Conservation (phyloP, 768 basidiomycete species). For the Pleurotus pulmonarius region DNA sequence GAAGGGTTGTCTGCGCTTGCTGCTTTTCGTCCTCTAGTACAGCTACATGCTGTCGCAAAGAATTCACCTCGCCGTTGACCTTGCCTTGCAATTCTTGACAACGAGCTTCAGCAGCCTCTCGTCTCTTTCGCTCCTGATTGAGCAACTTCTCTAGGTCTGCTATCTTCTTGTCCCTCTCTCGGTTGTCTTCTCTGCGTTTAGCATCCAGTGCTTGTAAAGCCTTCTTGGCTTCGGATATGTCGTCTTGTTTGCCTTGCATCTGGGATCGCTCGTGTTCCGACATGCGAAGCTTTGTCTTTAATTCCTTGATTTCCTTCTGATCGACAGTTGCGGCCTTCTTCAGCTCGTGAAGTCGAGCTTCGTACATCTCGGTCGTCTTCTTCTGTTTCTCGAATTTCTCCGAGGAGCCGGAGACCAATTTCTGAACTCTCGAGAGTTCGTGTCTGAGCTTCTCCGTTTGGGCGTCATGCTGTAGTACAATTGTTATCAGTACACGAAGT, state of each 20-base stretch:
- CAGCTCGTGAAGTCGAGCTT: conserved; percentile 58
- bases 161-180: conserved; percentile 50
- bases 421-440: conserved; percentile 50
- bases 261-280: conserved; percentile 57
- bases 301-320: conserved; percentile 60
- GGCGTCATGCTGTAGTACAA: conserved; percentile 44
- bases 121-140: conserved; percentile 45
- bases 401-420: conserved; percentile 41
- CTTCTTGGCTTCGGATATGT: conserved; percentile 47
- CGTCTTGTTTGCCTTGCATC: conserved; percentile 47
- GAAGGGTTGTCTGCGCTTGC: conserved; percentile 27
- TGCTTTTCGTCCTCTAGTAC: conserved; percentile 31
- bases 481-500: background rate
- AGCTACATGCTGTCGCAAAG: conserved; percentile 33
- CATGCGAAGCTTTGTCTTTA: conserved; percentile 53
- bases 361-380: conserved; percentile 56
- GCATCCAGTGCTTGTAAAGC: conserved; percentile 44
- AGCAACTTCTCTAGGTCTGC: conserved; percentile 53
- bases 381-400: conserved; percentile 59
- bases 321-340: conserved; percentile 46
- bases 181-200: conserved; percentile 50
- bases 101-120: conserved; percentile 42
- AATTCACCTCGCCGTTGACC: conserved; percentile 35
- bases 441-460: conserved; percentile 58
- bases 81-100: conserved; percentile 39